Evolutionary conservation across 176 grass and related monocot genomes (phyloP), one percentile per base, ranked within the genome.

Genomic region (Avena eriantha): DNA sequence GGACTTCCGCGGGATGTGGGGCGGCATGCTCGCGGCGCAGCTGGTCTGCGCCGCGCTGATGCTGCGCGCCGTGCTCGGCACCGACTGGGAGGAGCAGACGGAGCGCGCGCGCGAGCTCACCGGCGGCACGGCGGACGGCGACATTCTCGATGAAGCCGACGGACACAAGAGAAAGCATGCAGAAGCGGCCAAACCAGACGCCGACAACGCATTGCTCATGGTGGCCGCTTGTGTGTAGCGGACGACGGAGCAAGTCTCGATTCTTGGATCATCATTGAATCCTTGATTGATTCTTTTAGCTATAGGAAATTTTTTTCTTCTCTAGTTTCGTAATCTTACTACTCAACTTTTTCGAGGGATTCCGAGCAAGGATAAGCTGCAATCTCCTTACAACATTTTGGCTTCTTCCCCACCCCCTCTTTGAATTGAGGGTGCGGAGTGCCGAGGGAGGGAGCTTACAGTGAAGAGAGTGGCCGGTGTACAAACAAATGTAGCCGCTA

Each of bases 21-120:
- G 90, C 17, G 95, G 95, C 54, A 97, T 97, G 95, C 84, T 97
- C 0, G 90, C 92, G 0, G 95, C 95, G 46, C 95, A 97, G 93
- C 91, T 88, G 22, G 93, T 94, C 8, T 97, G 95, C 77, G 90
- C 88, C 16, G 80, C 68, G 84, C 82, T 93, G 21, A 97, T 97
- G 95, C 90, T 97, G 60, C 69, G 88, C 36, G 86, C 89, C n/a
- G 92, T 97, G 58, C 22, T 53, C 16, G 39, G 55, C 35, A 97
- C 90, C 13, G 75, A 97, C 87, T 97, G 95, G 95, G 48, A 51
- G 9, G 84, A 86, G 86, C 95, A 97, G 81, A 79, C 92, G 21
- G 74, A 88, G 87, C 86, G 92, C 69, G 92, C 95, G 1, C 92
- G 90, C 39, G 49, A 89, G 83, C 90, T 97, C 82, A 97, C 92